These are phyloP conservation scores for Nakaseomyces kungkrabaensis DNA, from an alignment of 1,139 yeast genomes.

Conservation along the genomic window DNA sequence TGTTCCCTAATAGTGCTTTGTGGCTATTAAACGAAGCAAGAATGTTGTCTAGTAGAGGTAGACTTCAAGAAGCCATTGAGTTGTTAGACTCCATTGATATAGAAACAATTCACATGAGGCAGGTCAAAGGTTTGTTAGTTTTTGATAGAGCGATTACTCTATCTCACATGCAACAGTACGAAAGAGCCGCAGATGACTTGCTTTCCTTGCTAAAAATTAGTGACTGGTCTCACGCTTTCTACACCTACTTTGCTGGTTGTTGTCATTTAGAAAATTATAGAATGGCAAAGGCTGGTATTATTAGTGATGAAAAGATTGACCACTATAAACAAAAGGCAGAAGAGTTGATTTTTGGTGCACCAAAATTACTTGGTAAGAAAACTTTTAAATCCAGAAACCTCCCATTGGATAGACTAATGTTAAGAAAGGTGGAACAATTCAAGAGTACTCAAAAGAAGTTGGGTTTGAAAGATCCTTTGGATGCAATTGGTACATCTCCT, in stretches of 20 bases:
- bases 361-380: conserved; percentile 52
- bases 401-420: conserved; percentile 82
- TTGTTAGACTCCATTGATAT: conserved; percentile 66
- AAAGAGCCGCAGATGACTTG: conserved; percentile 70
- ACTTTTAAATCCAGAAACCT: conserved; percentile 70
- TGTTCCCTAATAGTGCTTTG: conserved; percentile 80
- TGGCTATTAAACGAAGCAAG: conserved; percentile 91
- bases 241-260: conserved; percentile 75
- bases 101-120: conserved; percentile 68
- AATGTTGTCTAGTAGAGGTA: conserved; percentile 70
- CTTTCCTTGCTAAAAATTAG: conserved; percentile 60
- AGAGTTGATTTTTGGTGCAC: conserved; percentile 56
- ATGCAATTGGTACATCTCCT: conserved; percentile 77
- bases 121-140: conserved; percentile 75
- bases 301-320: conserved; percentile 35
- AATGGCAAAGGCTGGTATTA: conserved; percentile 43
- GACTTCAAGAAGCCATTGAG: conserved; percentile 54
- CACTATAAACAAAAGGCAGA: conserved; percentile 51
- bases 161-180: conserved; percentile 67
- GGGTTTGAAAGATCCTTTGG: conserved; percentile 46
- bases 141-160: conserved; percentile 80
- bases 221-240: conserved; percentile 87
- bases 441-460: conserved; percentile 36
- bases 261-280: conserved; percentile 77
- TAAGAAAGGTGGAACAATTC: conserved; percentile 60